Base-by-base conservation (phyloP, 257 asterid genomes). In the Verbascum thapsus region DNA sequence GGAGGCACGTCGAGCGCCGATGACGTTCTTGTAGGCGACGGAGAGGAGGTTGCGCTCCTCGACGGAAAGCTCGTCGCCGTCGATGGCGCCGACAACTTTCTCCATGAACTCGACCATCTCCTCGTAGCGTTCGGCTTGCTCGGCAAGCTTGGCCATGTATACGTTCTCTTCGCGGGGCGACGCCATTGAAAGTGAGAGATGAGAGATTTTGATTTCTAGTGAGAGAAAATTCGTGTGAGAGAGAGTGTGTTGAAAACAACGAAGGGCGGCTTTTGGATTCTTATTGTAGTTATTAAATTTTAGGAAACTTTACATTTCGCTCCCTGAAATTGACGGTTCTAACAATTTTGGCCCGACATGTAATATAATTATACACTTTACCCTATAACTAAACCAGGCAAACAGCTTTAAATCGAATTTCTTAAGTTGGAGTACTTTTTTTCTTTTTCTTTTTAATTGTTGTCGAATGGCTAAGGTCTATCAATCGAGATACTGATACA, bases 71-170 rank as follows among this genome's bases (percentile, higher is more conserved):
- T 80, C 85, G 20, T 80, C 85, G 74, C 80, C 80, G 72, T 81
- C 87, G 30, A 81, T 71, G 42, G 94, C 80, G 41, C 86, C 62
- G 70, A 87, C 95, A 39, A 89, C 95, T 66, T 89, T 83, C 71
- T 87, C 95, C 97, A 89, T 89, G 88, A 82, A 89, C 60, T 85
- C 94, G 2, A 89, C 97, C 97, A 89, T 89, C 72, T 89, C 97
- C 52, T 89, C 97, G 73, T 86, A 89, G 47, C 97, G 94, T 74
- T 89, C 96, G 23, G 96, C 94, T 72, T 88, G 95, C 80, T 86
- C 96, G 50, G 96, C 95, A 11, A 88, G 84, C 79, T 86, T 88
- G 23, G 96, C 96, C 81, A 80, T 84, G 94, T 86, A 88, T 61
- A 88, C 94, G 78, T 76, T 73, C 72, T 88, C 95, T 67, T 89